Conservation (phyloP, 176 grass and related monocot species). For the Areca catechu region DNA sequence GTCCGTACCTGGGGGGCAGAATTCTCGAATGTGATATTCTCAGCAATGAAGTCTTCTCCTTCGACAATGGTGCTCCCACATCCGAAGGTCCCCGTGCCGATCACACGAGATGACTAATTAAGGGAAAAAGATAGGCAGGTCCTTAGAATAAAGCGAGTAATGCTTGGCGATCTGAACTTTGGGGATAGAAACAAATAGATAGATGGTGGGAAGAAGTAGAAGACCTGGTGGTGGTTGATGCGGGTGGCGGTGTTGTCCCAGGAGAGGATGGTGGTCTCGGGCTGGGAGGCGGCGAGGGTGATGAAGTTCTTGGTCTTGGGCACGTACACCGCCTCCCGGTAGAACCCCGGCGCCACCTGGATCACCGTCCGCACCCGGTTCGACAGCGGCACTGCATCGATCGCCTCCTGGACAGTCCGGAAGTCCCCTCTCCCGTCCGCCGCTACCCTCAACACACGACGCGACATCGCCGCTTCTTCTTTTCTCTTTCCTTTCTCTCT, state of each 20-base stretch:
- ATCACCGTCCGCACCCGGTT: conserved; percentile 70
- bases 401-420: conserved; percentile 65
- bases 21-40: conserved; percentile 97
- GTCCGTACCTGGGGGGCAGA: conserved; percentile 57
- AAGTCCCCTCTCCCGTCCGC: conserved; percentile 32
- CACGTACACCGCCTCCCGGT: conserved; percentile 75
- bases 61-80: conserved; percentile 75
- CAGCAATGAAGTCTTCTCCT: conserved; percentile 89
- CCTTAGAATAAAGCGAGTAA: no score
- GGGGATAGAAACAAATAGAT: no score
- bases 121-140: background rate
- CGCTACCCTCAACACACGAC: conserved; percentile 46
- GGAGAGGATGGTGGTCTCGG: conserved; percentile 65
- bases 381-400: conserved; percentile 79
- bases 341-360: conserved; percentile 50
- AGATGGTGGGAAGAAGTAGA: conserved; percentile 3
- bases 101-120: conserved; percentile 74
- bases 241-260: conserved; percentile 87
- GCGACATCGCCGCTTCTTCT: background rate
- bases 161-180: no score
- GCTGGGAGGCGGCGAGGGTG: conserved; percentile 49
- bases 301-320: conserved; percentile 91
- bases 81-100: conserved; percentile 88
- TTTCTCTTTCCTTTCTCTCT: background rate
- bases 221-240: conserved; percentile 80